Base-by-base conservation (phyloP, 257 asterid species). In the Solanum piurae region DNA sequence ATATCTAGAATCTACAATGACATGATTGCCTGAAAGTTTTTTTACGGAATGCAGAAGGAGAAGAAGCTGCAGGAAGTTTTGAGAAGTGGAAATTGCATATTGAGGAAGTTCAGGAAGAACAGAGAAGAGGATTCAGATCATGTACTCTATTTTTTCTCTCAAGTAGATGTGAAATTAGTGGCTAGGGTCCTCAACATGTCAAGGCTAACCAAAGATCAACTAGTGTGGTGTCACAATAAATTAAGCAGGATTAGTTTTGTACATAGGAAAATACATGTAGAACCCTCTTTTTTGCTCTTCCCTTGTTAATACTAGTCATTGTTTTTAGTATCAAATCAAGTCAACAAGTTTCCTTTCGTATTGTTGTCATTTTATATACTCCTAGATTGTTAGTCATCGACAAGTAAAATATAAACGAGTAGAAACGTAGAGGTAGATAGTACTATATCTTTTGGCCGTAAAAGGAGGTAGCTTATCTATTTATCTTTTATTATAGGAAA, bases 111-210 rank as follows among this genome's bases (percentile, higher is more conserved):
- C 38, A 88, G 92, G 85, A 85, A 89, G 72, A 44, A 89, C 85
- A 89, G 91, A 83, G 95, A 89, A 40, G 93, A 93, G 5, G 97
- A 93, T 84, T 85, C 94, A 27, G 96, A 95, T 88, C 98, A 93
- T 89, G 98, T 92, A 66, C 95, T 96, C 2, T 91, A 88, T 87
- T 96, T 95, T 72, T 96, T 96, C 90, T 91, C 97, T 3, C 98
- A 96, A 87, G 98, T 95, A 75, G 98, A 96, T 72, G 90, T 94
- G 99, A 96, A 92, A 75, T 90, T 97, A 89, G 98, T 97, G 38
- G 87, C 91, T 77, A 92, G 99, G 80, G 99, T 96, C 14, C 88
- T 97, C 83, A 96, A 92, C 84, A 94, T 95, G 96, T 88, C 95
- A 40, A 97, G 90, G 87, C 33, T 96, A 86, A 95, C 95, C 0